A percentile compares a stretch with the other conserved stretches of the same genome.
These are phyloP conservation scores for Monosporascus cannonballus DNA, from an alignment of 2,329 filamentous ascomycete species.

Conservation along the genomic window DNA sequence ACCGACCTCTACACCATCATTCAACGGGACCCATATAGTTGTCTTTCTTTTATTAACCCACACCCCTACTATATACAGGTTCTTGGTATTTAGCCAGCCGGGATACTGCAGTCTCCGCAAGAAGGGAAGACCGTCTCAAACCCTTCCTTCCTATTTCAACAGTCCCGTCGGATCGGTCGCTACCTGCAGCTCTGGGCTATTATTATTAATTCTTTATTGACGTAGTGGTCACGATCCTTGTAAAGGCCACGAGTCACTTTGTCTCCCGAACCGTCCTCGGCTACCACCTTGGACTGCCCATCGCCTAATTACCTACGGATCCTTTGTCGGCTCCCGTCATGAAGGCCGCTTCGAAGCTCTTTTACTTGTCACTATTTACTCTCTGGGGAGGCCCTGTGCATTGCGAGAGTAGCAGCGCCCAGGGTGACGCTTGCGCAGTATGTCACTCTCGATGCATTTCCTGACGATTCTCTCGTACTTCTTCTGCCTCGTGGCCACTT, in stretches of 20 bases:
- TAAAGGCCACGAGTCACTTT: background rate
- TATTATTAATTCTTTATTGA: no score
- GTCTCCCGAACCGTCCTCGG: background rate
- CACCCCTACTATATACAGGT: no score
- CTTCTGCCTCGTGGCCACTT: slow-evolving; percentile 13
- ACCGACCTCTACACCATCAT: no score
- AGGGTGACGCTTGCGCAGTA: slow-evolving; percentile 48
- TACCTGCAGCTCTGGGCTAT: no score
- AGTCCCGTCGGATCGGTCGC: no score
- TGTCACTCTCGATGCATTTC: slow-evolving; percentile 25
- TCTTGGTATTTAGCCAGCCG: no score
- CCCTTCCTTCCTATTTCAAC: no score
- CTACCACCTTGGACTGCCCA: background rate
- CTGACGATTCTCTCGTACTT: slow-evolving; percentile 8
- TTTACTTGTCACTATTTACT: slow-evolving; percentile 51
- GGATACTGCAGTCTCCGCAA: no score
- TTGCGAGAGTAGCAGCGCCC: slow-evolving; percentile 34
- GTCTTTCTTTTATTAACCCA: no score
- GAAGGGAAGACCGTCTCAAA: no score
- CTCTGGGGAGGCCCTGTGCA: slow-evolving; percentile 44
- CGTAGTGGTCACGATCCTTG: background rate
- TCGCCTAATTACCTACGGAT: background rate
- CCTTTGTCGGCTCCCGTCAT: slow-evolving; percentile 28
- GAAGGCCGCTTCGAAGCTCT: slow-evolving; percentile 47
- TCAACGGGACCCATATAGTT: no score